A percentile compares a stretch with the other conserved stretches of the same genome.
phyloP scores from a whole-genome alignment of 2,329 filamentous ascomycete genomes.

The Pseudogymnoascus sp. region DNA sequence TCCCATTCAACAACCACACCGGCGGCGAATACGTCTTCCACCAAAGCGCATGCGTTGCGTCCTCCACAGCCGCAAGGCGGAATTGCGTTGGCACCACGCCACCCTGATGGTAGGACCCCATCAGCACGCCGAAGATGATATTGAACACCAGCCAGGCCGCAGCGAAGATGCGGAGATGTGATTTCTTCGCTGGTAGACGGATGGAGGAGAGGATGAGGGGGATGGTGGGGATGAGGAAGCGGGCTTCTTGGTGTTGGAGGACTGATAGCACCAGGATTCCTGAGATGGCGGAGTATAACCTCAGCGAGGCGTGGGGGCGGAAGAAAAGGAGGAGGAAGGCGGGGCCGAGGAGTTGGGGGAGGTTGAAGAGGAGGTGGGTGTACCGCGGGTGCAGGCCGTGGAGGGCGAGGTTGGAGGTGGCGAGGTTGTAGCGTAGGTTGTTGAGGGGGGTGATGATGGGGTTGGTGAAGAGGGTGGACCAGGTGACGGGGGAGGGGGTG shows the following conservation, averaged over 20 bases:
- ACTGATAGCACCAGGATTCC: conserved; percentile 62
- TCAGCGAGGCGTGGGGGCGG: conserved; percentile 48
- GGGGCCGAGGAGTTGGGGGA: conserved; percentile 65
- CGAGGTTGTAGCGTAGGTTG: conserved; percentile 68
- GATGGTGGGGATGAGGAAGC: conserved; percentile 67
- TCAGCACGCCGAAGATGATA: conserved; percentile 55
- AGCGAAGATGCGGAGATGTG: conserved; percentile 46
- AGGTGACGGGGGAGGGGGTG: conserved; percentile 50
- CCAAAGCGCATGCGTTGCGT: conserved; percentile 65
- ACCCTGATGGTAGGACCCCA: conserved; percentile 77
- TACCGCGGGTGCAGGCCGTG: conserved; percentile 75
- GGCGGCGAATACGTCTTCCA: conserved; percentile 83
- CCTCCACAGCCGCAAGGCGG: conserved; percentile 58
- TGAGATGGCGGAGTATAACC: conserved; percentile 65
- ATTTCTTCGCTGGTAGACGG: conserved; percentile 50
- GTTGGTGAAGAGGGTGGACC: conserved; percentile 52
- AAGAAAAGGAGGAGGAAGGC: conserved; percentile 54
- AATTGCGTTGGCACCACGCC: conserved; percentile 69
- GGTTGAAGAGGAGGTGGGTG: conserved; percentile 64
- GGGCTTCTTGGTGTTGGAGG: conserved; percentile 73
- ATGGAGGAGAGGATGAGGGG: conserved; percentile 71
- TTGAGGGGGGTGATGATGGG: conserved; percentile 72
- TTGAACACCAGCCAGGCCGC: conserved; percentile 64
- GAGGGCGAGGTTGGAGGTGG: conserved; percentile 59
- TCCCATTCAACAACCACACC: conserved; percentile 70